These are phyloP conservation scores for Tolypocladium nubicola DNA, from an alignment of 2,329 filamentous ascomycete species.

Conservation along the genomic window DNA sequence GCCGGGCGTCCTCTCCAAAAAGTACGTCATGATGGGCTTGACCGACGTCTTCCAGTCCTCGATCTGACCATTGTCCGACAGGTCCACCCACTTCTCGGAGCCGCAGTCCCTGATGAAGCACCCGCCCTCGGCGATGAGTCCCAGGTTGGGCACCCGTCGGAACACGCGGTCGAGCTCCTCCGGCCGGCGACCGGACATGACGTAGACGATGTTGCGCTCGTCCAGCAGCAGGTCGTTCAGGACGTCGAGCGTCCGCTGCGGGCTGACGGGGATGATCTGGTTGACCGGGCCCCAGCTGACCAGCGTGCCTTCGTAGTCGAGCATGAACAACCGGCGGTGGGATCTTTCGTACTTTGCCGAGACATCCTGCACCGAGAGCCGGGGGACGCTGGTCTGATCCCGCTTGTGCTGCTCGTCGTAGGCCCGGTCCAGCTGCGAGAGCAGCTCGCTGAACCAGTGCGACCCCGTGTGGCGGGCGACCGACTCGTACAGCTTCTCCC, in stretches of 20 bases:
- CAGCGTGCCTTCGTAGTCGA: constrained; percentile 90
- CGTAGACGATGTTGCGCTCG: constrained; percentile 74
- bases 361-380: constrained; percentile 60
- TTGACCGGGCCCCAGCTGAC: constrained; percentile 78
- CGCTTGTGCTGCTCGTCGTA: constrained; percentile 78
- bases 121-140: constrained; percentile 89
- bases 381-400: constrained; percentile 77
- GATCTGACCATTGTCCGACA: constrained; percentile 62
- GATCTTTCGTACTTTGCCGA: constrained; percentile 55
- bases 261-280: constrained; percentile 76
- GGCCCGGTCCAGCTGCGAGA: constrained; percentile 58
- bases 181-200: constrained; percentile 83
- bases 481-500: constrained; percentile 60
- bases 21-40: constrained; percentile 75
- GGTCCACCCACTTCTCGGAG: constrained; percentile 61
- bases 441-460: constrained; percentile 75
- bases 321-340: constrained; percentile 66
- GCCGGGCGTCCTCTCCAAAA: constrained; percentile 79
- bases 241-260: constrained; percentile 70
- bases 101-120: constrained; percentile 73
- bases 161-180: constrained; percentile 85
- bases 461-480: constrained; percentile 75
- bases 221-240: constrained; percentile 74
- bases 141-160: constrained; percentile 69
- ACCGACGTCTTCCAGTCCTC: constrained; percentile 76